Conservation (phyloP, 2,329 filamentous ascomycete genomes). For the Aspergillus melleus region DNA sequence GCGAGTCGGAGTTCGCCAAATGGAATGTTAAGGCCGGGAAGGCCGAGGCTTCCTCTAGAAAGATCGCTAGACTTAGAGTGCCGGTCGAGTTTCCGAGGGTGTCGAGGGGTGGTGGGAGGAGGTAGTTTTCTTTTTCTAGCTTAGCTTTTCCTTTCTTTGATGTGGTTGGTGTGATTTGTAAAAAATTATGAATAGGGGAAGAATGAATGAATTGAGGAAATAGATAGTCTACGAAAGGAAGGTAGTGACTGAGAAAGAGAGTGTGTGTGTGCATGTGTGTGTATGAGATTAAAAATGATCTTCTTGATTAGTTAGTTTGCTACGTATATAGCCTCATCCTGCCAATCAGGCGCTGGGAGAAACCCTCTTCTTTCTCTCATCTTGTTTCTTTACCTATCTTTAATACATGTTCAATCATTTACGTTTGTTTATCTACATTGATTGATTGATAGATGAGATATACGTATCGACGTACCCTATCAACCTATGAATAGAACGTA, state of each 20-base stretch:
- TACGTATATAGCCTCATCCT: no score
- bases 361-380: background rate
- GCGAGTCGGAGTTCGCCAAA: conserved; percentile 42
- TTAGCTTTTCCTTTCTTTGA: background rate
- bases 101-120: conserved; percentile 37
- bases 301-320: no score
- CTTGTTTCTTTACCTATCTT: no score
- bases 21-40: conserved; percentile 58
- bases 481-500: no score
- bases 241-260: no score
- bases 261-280: no score
- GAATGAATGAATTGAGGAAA: no score
- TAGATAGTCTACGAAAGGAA: no score
- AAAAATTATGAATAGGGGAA: no score
- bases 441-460: no score
- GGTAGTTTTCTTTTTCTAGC: background rate
- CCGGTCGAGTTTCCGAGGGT: conserved; percentile 80
- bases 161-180: background rate
- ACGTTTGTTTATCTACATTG: background rate
- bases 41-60: conserved; percentile 52
- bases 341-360: background rate
- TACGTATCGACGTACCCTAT: no score
- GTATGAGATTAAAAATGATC: no score
- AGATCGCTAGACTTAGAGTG: conserved; percentile 70
- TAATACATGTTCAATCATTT: background rate